A percentile compares a stretch with the other conserved stretches of the same genome.
Conservation (phyloP, 2,329 filamentous ascomycete genomes). For the Alternaria viburni region DNA sequence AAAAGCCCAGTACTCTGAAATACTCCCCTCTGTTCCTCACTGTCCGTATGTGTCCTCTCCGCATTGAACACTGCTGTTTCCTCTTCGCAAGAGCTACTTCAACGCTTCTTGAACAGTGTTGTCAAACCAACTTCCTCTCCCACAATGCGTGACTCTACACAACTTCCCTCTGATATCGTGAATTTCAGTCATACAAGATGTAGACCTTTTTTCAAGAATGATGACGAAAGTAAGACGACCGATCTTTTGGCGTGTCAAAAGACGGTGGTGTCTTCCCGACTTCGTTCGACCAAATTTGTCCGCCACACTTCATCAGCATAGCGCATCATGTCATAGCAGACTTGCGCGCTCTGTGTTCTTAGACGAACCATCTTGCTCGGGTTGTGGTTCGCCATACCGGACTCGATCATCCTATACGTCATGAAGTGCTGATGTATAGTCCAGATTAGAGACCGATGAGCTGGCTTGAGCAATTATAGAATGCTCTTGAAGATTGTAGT, state of each 20-base stretch:
- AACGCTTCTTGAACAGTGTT: neutral
- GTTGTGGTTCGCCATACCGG: neutral
- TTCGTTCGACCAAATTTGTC: neutral
- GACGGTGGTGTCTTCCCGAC: neutral
- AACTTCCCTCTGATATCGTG: neutral
- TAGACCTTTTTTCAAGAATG: neutral
- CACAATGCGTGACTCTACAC: neutral
- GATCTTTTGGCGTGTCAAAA: neutral
- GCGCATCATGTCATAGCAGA: neutral
- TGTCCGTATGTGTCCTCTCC: neutral
- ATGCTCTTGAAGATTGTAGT: neutral
- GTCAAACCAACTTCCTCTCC: neutral
- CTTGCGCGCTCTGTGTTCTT: neutral
- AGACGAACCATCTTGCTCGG: neutral
- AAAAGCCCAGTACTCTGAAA: neutral
- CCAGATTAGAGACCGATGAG: neutral
- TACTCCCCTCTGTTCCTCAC: neutral
- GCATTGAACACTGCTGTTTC: neutral
- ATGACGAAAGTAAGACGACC: neutral
- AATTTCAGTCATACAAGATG: neutral
- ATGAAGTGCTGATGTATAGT: neutral
- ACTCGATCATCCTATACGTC: neutral
- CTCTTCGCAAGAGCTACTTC: neutral
- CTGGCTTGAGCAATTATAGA: neutral
- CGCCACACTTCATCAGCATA: neutral